Evolutionary conservation across 139 green algal genomes (phyloP).

Genomic region (Trebouxia sp.): DNA sequence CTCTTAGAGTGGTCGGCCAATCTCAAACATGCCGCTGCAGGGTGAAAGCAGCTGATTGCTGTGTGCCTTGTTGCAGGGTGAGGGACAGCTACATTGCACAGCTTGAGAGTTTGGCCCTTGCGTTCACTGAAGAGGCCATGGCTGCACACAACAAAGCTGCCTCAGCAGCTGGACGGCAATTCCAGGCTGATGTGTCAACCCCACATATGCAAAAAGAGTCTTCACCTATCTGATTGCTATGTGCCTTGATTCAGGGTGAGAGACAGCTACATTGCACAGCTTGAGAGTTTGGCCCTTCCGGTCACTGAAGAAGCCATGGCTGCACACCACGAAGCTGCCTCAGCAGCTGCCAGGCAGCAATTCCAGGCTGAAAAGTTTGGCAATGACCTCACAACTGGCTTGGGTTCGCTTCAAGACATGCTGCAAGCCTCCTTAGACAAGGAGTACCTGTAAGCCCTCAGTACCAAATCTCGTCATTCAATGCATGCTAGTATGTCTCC

Average conservation of each 20-base stretch:
- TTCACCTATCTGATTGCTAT: neutral
- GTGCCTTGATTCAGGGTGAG: neutral
- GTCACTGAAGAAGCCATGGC: slow-evolving; percentile 49
- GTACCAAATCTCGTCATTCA: neutral
- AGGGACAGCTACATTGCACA: neutral
- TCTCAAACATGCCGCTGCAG: neutral
- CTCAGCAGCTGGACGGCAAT: neutral
- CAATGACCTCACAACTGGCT: neutral
- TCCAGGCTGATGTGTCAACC: neutral
- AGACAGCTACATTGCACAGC: neutral
- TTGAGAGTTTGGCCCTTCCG: slow-evolving; percentile 55
- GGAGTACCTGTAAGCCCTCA: slow-evolving; percentile 43
- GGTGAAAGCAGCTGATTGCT: neutral
- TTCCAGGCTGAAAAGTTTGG: slow-evolving; percentile 67
- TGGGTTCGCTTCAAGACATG: slow-evolving; percentile 37
- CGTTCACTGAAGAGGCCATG: slow-evolving; percentile 50
- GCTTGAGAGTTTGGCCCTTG: slow-evolving; percentile 50
- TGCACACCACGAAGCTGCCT: slow-evolving; percentile 26
- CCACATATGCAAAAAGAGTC: neutral
- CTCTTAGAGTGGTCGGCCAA: neutral
- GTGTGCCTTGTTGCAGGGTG: neutral
- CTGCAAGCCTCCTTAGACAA: slow-evolving; percentile 45
- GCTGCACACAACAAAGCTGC: neutral
- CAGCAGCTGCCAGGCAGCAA: slow-evolving; percentile 15
- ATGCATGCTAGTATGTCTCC: neutral